Base-by-base conservation (phyloP, 176 grass and related monocot species). In the Paspalum notatum region DNA sequence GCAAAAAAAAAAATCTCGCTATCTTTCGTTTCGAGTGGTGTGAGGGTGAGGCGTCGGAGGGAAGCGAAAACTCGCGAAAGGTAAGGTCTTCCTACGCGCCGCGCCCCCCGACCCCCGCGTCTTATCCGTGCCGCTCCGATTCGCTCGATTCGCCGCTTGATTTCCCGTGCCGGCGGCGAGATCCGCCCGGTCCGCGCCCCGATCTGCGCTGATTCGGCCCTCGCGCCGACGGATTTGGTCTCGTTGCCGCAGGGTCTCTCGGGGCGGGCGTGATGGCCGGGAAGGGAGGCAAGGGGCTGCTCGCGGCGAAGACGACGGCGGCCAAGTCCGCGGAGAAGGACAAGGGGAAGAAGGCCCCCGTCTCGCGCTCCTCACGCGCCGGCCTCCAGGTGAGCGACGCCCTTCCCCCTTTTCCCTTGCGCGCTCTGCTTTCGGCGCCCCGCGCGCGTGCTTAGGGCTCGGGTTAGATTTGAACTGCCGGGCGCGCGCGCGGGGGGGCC, bases 271-370 rank as follows among this genome's bases (percentile, higher is more conserved):
- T 71, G 71, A 91, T 91, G 89, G 89, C 89, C 6, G 89, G 89
- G 43, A 91, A 91, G 73, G 89, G 89, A 78, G 89, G 89, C 0
- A 91, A 91, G 61, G 89, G 89, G 0, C 40, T 91, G 52, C 85
- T 91, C 65, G 89, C 89, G 27, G 89, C 89, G 41, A 92, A 92
- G 86, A 92, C 90, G 18, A 92, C 90, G 83, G 90, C 90, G 2
- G 86, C 90, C 38, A 92, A 89, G 82, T 65, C 88, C 2, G 79
- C 78, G 4, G 89, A 91, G 72, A 91, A 92, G 90, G 90, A 91
- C 52, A 91, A 91, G 85, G 89, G 87, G 68, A 92, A 92, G 86
- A 92, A 92, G 86, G 83, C 86, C 27, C 86, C 90, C 9, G 65
- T 92, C 41, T 92, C 90, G 11, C 86, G 90, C 48, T 92, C 90